Evolutionary conservation across 2,329 filamentous ascomycete species (phyloP), one percentile per base, ranked within the genome.

Genomic region (Chrysosporium queenslandicum): DNA sequence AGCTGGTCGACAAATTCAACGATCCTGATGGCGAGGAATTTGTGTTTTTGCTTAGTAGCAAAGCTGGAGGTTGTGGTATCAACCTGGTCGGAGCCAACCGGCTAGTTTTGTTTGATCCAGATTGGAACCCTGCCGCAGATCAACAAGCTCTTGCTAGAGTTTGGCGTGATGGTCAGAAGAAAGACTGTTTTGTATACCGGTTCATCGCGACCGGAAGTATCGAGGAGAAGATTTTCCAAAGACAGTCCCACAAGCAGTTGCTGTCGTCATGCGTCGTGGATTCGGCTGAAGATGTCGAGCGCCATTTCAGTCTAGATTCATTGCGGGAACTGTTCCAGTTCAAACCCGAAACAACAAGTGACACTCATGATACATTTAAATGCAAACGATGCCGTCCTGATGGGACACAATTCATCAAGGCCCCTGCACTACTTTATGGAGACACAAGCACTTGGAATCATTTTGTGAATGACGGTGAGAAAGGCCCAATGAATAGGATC

Each of bases 381-480:
- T 98, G 92, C 69, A 96, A 95, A 74, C 77, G 92, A 37, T 98
- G 92, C 68, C 86, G 85, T 63, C 83, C 87, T 1, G 87, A 94
- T 61, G 91, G 91, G 0, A 84, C 78, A 56, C 92, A 98, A 69
- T 80, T 79, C 57, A 80, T 96, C 64, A 97, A 96, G 68, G 88
- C 91, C 1, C 86, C 86, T 3, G 92, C 92, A 1, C 91, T 97
- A 84, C 73, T 98, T 55, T 98, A 98, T 64, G 92, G 92, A 49
- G 92, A 98, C 64, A 97, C 92, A 20, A 97, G 89, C 70, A 91
- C 88, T n/a, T 98, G 92, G 92, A 98, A 98, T 64, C 92, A 98
- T 68, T 94, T 96, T 70, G 80, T 85, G 40, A 96, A 95, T 61
- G 80, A 83, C 56, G 80, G 80, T 2, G 78, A 78, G 58, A 71